Evolutionary conservation across 2,329 filamentous ascomycete species (phyloP).

Genomic region (Chaetomium olivaceum): DNA sequence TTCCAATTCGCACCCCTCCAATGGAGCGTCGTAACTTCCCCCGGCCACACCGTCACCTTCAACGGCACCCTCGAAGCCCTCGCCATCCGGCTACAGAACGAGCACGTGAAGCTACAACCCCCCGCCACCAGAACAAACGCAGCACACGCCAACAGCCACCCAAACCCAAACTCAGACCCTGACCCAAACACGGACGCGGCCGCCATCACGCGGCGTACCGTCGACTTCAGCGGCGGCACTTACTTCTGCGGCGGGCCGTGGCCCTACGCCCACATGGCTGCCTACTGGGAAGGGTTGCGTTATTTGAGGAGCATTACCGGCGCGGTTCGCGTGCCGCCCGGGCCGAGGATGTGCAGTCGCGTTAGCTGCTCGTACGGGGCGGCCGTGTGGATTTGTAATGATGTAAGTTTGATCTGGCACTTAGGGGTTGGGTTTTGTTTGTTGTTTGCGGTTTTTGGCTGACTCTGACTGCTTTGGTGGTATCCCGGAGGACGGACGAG

Average conservation of each 20-base stretch:
- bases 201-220: neutral
- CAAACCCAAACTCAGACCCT: neutral
- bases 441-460: neutral
- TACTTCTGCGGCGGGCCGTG: conserved; percentile 11
- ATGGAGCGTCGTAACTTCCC: conserved; percentile 2
- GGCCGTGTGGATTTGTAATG: conserved; percentile 6
- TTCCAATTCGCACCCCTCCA: neutral
- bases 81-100: neutral
- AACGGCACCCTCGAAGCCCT: conserved; percentile 12
- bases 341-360: neutral
- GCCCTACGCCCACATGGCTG: neutral
- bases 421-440: no score
- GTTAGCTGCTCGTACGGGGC: conserved; percentile 1
- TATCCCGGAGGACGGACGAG: neutral
- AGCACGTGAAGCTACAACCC: neutral
- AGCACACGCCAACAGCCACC: neutral
- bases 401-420: neutral
- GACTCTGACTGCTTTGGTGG: neutral
- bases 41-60: neutral
- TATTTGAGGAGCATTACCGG: neutral
- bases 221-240: neutral
- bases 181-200: neutral
- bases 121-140: neutral
- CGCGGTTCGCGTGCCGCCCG: neutral
- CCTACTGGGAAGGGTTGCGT: neutral